Evolutionary conservation across 169 alveolate genomes (phyloP).

Genomic region (Plasmodium ovale): DNA sequence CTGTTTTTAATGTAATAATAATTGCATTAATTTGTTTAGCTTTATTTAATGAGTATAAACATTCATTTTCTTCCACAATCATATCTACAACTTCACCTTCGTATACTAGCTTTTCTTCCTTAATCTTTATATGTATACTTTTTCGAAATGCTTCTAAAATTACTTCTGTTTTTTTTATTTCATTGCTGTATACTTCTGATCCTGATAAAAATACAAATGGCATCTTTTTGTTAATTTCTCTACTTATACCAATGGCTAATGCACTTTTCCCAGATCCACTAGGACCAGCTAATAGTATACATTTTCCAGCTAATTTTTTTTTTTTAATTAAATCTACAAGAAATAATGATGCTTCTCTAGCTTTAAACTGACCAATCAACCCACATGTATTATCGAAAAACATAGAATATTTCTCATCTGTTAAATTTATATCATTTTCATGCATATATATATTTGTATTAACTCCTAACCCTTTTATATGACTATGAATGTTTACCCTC

Average conservation of each 20-base stretch:
- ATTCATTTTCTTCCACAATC: slow-evolving; percentile 88
- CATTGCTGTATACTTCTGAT: slow-evolving; percentile 98
- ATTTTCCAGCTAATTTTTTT: slow-evolving; percentile 98
- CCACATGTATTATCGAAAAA: slow-evolving; percentile 91
- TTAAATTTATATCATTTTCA: slow-evolving; percentile 68
- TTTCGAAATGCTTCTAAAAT: slow-evolving; percentile 99
- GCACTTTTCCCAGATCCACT: slow-evolving; percentile 99
- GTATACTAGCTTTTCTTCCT: slow-evolving; percentile 98
- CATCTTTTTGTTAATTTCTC: slow-evolving; percentile 99
- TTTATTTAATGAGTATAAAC: slow-evolving; percentile 78
- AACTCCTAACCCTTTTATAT: slow-evolving; percentile 99
- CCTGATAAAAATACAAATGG: slow-evolving; percentile 99
- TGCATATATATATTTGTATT: slow-evolving; percentile 86
- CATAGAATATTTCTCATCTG: slow-evolving; percentile 75
- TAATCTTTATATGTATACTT: slow-evolving; percentile 98
- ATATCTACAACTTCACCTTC: slow-evolving; percentile 86
- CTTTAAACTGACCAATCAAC: slow-evolving; percentile 98
- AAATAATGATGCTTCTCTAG: slow-evolving; percentile 99
- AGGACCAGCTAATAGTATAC: slow-evolving; percentile 93
- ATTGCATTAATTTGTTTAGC: slow-evolving; percentile 95
- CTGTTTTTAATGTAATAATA: slow-evolving; percentile 95
- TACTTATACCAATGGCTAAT: slow-evolving; percentile 98
- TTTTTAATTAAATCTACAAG: slow-evolving; percentile 97
- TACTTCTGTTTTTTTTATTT: slow-evolving; percentile 99
- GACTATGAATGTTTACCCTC: slow-evolving; percentile 98